Evolutionary conservation across 106 monocot genomes (phyloP).

Genomic region (Cymbidium sinense): DNA sequence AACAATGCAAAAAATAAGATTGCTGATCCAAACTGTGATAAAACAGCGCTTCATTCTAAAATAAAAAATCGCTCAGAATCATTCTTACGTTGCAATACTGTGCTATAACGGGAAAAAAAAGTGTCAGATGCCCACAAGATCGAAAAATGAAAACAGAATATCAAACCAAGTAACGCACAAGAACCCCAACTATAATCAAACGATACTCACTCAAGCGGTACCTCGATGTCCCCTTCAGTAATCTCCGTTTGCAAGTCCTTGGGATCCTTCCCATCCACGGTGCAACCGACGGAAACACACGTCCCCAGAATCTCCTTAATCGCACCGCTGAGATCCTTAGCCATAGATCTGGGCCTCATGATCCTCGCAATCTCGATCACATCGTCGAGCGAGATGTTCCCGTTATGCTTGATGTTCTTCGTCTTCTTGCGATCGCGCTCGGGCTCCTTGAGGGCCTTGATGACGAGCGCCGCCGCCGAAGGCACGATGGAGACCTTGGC

Average conservation of each 20-base stretch:
- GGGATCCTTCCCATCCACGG: conserved; percentile 64
- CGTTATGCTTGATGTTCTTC: conserved; percentile 66
- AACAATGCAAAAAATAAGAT: neutral
- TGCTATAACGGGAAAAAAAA: neutral
- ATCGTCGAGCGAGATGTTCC: conserved; percentile 60
- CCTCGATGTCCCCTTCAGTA: conserved; percentile 35
- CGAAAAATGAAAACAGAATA: neutral
- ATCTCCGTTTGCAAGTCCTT: conserved; percentile 59
- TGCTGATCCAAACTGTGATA: neutral
- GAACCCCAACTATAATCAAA: neutral
- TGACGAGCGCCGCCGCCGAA: conserved; percentile 58
- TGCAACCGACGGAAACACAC: conserved; percentile 63
- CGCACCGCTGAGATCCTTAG: conserved; percentile 48
- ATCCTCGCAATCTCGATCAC: conserved; percentile 55
- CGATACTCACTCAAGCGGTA: conserved; percentile 20
- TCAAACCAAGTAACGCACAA: no score
- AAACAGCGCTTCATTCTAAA: neutral
- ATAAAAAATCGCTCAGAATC: neutral
- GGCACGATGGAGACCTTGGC: conserved; percentile 62
- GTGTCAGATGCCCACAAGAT: neutral
- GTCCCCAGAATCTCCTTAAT: conserved; percentile 69
- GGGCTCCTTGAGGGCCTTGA: conserved; percentile 65
- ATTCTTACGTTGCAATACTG: neutral
- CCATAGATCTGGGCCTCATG: conserved; percentile 58
- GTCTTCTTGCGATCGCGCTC: conserved; percentile 63